Conservation (phyloP, 306 rosid genomes). For the Vigna unguiculata region DNA sequence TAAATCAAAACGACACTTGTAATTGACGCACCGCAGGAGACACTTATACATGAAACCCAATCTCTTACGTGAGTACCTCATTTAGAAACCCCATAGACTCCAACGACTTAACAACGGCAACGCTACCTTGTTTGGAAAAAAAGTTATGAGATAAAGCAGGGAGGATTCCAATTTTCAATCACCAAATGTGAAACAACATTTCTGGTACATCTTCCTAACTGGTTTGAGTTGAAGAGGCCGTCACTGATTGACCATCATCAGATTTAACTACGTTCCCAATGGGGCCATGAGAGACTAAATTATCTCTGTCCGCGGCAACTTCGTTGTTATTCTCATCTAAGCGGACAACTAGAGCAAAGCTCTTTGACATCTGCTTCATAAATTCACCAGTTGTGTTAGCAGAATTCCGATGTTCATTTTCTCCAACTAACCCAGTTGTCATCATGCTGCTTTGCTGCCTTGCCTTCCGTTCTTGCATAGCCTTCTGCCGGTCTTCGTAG, state of each 20-base stretch:
- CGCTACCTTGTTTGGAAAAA: conserved; percentile 50
- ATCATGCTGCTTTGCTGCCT: conserved; percentile 68
- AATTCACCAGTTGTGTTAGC: conserved; percentile 58
- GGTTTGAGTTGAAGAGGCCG: conserved; percentile 64
- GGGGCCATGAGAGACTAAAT: conserved; percentile 53
- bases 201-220: conserved; percentile 48
- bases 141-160: conserved; percentile 46
- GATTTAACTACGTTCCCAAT: conserved; percentile 53
- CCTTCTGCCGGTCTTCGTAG: conserved; percentile 87
- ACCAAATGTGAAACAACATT: conserved; percentile 33
- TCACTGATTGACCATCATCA: conserved; percentile 61
- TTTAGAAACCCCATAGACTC: conserved; percentile 39
- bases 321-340: conserved; percentile 70
- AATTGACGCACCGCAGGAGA: conserved; percentile 45
- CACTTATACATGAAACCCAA: conserved; percentile 57
- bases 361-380: conserved; percentile 83
- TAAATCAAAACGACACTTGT: conserved; percentile 45
- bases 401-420: conserved; percentile 62
- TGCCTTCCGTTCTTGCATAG: conserved; percentile 82
- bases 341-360: conserved; percentile 80
- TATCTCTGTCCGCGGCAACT: conserved; percentile 53
- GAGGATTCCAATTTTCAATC: conserved; percentile 46
- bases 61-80: conserved; percentile 44
- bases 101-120: conserved; percentile 53
- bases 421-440: conserved; percentile 63